Base-by-base conservation (phyloP, 108 stramenopile genomes). In the Craspedostauros australis region DNA sequence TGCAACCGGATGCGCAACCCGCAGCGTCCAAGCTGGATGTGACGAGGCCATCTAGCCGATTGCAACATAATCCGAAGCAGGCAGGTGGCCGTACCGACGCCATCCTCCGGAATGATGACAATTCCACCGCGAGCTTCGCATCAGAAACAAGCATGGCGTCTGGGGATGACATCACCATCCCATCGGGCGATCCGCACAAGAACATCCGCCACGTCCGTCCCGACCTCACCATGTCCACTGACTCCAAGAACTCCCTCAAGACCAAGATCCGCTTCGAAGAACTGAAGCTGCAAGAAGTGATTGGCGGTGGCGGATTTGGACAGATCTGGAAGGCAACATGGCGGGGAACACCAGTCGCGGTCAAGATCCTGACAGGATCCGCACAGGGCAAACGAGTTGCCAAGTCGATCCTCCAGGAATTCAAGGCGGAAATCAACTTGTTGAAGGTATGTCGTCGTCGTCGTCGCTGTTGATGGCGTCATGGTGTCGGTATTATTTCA, bases 301-400 rank as follows among this genome's bases (percentile, higher is more conserved):
- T 95, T 64, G 94, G 94, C 30, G 94, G 94, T 6, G 94, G 94
- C 26, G 89, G 89, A 1, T 95, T 95, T 70, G 90, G 90, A 31
- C 83, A 89, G 67, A 90, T 95, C 14, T 91, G 89, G 87, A 56
- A 54, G 28, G 94, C 88, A 1, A 74, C 57, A 29, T 93, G 84
- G 86, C 65, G 75, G 48, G 80, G 83, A 15, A 93, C 92, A 14
- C 92, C 92, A 15, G 92, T 93, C 11, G 92, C 92, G 2, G 92
- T 93, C 16, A 93, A 93, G 59, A 73, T 93, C 0, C 49, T 93
- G 22, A 84, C 87, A 3, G 85, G 83, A 39, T 62, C 78, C 16
- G 83, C 85, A 14, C 82, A 93, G 53, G 65, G 74, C 16, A 69
- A 69, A 25, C 80, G 68, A 40, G 76, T 86, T 44, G 67, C 83